These are phyloP conservation scores for Schizosaccharomyces versatilis DNA, from an alignment of 1,139 yeast species.

Conservation along the genomic window DNA sequence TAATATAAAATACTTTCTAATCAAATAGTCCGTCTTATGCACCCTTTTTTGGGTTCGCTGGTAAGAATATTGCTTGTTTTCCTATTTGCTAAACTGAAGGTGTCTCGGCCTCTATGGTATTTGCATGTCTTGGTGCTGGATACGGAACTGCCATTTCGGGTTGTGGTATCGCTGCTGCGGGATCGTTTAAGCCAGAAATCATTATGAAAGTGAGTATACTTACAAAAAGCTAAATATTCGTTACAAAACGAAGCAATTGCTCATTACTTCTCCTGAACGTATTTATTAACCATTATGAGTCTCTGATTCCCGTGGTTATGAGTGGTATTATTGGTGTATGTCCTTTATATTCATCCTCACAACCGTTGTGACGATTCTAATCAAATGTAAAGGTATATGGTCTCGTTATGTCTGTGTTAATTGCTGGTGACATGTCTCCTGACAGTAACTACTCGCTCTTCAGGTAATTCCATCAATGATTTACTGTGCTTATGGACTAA, in stretches of 20 bases:
- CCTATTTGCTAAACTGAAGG: not conserved
- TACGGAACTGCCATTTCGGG: constrained; percentile 99
- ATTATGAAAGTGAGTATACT: constrained; percentile 17
- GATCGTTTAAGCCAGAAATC: constrained; percentile 19
- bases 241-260: too few relatives aligned
- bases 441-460: constrained; percentile 80
- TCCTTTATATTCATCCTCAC: not conserved
- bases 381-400: constrained; percentile 39
- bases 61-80: constrained; percentile 20
- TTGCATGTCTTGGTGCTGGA: constrained; percentile 56
- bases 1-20: not conserved
- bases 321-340: constrained; percentile 89
- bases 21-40: constrained; percentile 35
- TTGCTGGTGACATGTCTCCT: constrained; percentile 50
- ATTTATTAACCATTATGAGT: constrained; percentile 6
- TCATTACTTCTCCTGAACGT: too few relatives aligned
- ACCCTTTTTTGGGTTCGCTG: constrained; percentile 76
- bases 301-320: constrained; percentile 85
- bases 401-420: constrained; percentile 84
- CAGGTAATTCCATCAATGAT: constrained; percentile 17
- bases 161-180: constrained; percentile 79
- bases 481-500: not conserved
- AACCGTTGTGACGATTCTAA: not conserved
- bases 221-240: constrained; percentile 10
- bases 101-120: constrained; percentile 5